Evolutionary conservation across 2,329 filamentous ascomycete genomes (phyloP), one percentile per base, ranked within the genome.

Genomic region (Paradendryphiella salina): DNA sequence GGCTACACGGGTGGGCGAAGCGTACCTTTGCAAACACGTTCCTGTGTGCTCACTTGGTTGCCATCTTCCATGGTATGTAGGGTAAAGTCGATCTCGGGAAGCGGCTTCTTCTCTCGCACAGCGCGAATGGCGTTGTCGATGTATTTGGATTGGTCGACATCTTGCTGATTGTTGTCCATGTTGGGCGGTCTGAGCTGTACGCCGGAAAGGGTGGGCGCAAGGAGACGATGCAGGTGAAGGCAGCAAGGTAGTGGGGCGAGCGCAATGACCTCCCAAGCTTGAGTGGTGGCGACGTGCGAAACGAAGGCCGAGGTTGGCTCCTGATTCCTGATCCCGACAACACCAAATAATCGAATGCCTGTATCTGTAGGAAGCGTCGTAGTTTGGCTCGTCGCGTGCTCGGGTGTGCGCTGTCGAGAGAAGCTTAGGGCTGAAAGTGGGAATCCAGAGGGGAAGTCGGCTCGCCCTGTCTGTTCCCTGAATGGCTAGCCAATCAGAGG

Each of bases 31-130:
- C 93, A 96, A 56, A 99, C 94, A 74, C 94, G 85, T 78, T 99
- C 94, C 73, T 88, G 78, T 56, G 94, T 99, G 84, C 85, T 97
- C 73, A 99, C 94, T 79, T 96, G 90, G 46, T 84, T 86, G 71
- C 90, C 90, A 80, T 99, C 94, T 75, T 99, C 94, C 93, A 97
- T 96, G 57, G 89, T 94, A 76, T 99, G 94, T 70, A 99, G 85
- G 49, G 90, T 95, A 75, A 99, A 99, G 80, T 99, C 94, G 70
- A 99, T 97, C 81, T 97, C 93, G 51, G 94, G 94, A 42, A 95
- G 82, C 46, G 93, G 92, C 80, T 89, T 93, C 87, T 97, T 97
- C 68, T 96, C 85, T 74, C 87, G 86, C 70, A 99, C 91, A 54
- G 94, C 94, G 74, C 89, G 90, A 70, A 93, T 87, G 65, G 90